phyloP scores from a whole-genome alignment of 176 grass and related monocot species.

The Rhynchospora breviuscula region DNA sequence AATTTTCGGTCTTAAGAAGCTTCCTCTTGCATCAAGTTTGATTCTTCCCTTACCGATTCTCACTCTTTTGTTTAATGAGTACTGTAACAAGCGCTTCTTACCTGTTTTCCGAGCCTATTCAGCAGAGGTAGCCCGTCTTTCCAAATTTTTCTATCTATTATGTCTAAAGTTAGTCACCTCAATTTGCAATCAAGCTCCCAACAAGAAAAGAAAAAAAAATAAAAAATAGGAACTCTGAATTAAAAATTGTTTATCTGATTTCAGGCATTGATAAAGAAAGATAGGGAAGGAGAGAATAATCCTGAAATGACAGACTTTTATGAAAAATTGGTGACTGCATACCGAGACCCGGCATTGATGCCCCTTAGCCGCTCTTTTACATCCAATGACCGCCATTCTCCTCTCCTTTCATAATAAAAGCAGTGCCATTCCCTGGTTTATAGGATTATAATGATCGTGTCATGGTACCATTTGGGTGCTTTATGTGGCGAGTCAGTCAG shows the following conservation, averaged over 20 bases:
- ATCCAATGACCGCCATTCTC: conserved; percentile 40
- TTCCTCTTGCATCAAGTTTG: conserved; percentile 71
- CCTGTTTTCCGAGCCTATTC: conserved; percentile 77
- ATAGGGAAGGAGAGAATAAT: conserved; percentile 60
- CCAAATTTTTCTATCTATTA: background rate
- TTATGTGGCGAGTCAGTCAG: background rate
- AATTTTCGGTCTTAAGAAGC: conserved; percentile 80
- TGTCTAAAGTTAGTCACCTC: background rate
- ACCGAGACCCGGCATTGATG: conserved; percentile 56
- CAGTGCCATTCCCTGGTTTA: background rate
- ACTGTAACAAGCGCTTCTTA: conserved; percentile 80
- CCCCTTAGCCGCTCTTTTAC: conserved; percentile 34
- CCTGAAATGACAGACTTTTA: conserved; percentile 69
- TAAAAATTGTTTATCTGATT: conserved; percentile 21
- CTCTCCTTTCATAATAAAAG: conserved; percentile 41
- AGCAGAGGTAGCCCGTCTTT: conserved; percentile 47
- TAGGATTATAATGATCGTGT: background rate
- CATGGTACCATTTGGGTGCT: background rate
- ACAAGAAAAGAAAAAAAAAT: background rate
- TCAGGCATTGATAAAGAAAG: conserved; percentile 90
- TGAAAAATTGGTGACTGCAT: conserved; percentile 46
- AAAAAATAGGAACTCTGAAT: background rate
- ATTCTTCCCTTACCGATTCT: conserved; percentile 64
- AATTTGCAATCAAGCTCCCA: background rate
- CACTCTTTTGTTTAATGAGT: conserved; percentile 78